Conservation (phyloP, 371 early-diverging fungal species). For the Rhizopus delemar region DNA sequence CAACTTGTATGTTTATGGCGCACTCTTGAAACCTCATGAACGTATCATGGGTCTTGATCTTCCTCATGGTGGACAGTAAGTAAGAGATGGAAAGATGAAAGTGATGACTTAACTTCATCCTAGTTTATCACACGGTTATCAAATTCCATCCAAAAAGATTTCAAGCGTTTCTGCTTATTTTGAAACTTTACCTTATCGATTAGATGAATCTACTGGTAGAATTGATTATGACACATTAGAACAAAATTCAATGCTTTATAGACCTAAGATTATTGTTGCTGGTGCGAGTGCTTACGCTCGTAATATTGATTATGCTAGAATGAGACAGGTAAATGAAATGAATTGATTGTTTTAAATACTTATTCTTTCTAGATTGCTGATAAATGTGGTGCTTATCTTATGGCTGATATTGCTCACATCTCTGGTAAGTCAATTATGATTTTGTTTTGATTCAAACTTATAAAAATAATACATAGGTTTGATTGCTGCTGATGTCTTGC, state of each 20-base stretch:
- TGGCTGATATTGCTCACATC: constrained; percentile 99
- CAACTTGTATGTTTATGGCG: constrained; percentile 96
- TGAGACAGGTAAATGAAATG: constrained; percentile 64
- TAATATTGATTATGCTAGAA: constrained; percentile 93
- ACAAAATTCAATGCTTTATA: constrained; percentile 82
- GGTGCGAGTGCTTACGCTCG: constrained; percentile 97
- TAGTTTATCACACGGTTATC: constrained; percentile 98
- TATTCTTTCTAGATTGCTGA: constrained; percentile 71
- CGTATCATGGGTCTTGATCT: constrained; percentile 98
- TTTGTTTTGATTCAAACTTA: too few species aligned
- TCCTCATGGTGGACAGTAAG: constrained; percentile 98
- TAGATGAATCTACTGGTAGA: constrained; percentile 86
- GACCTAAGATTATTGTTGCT: constrained; percentile 98
- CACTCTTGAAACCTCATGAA: constrained; percentile 96
- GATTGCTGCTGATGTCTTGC: constrained; percentile 87
- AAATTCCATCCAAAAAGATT: constrained; percentile 97
- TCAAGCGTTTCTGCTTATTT: constrained; percentile 97
- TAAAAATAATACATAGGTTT: constrained; percentile 48
- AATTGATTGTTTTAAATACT: constrained; percentile 10
- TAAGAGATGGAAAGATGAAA: constrained; percentile 15
- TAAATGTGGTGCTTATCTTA: constrained; percentile 86
- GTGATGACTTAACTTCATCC: not conserved
- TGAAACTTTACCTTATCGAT: constrained; percentile 97
- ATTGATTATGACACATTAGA: constrained; percentile 96
- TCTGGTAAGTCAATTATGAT: constrained; percentile 41